Percentiles rank a stretch among this genome's conserved stretches.
These are phyloP conservation scores for Colletotrichum gloeosporioides DNA, from an alignment of 2,329 filamentous ascomycete genomes.

Conservation along the genomic window DNA sequence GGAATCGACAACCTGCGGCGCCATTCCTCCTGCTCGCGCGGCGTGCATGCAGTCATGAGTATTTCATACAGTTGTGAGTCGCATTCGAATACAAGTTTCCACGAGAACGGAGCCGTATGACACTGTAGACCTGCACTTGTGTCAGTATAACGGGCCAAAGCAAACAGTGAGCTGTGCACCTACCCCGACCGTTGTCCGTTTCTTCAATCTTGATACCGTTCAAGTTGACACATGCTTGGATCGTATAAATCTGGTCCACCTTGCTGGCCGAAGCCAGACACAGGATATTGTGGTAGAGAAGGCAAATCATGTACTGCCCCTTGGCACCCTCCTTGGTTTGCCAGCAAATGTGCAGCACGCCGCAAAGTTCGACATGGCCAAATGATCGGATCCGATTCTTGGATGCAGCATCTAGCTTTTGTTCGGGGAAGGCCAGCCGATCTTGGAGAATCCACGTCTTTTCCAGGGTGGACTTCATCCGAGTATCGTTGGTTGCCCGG, in stretches of 20 bases:
- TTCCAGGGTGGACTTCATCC: constrained; percentile 73
- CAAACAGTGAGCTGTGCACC: constrained; percentile 25
- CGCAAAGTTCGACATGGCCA: constrained; percentile 82
- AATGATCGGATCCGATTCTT: constrained; percentile 77
- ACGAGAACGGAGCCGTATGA: constrained; percentile 84
- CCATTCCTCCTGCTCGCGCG: constrained; percentile 83
- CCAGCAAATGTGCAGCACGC: constrained; percentile 83
- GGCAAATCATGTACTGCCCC: constrained; percentile 83
- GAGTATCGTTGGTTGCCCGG: constrained; percentile 77
- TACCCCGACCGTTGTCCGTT: constrained; percentile 77
- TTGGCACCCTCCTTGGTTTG: constrained; percentile 71
- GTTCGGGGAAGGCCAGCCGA: constrained; percentile 75
- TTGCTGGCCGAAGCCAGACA: constrained; percentile 74
- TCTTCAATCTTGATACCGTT: constrained; percentile 71
- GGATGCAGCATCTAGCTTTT: constrained; percentile 57
- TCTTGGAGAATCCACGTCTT: constrained; percentile 88
- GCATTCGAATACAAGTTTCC: constrained; percentile 88
- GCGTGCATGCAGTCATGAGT: constrained; percentile 84
- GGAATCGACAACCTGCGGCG: constrained; percentile 66
- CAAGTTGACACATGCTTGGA: constrained; percentile 77
- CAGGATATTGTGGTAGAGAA: constrained; percentile 82
- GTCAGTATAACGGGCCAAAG: constrained; percentile 21
- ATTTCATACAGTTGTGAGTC: constrained; percentile 81
- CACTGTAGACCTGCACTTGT: constrained; percentile 77
- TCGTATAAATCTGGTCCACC: constrained; percentile 71